These are phyloP conservation scores for apple (Malus domestica) DNA, from an alignment of 306 rosid species.

Conservation along the genomic window ASM211411v1 NC_041800.1:24019233-24019732, in stretches of 20 bases:
- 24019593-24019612: neutral
- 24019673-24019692: neutral
- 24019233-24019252: neutral
- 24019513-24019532: neutral
- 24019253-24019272: neutral
- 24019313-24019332: neutral
- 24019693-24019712: neutral
- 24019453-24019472: neutral
- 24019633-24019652: neutral
- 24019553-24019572: neutral
- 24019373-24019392: neutral
- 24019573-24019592: neutral
- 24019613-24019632: neutral
- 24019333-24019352: neutral
- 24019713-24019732: too few species aligned
- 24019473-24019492: neutral
- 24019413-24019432: neutral
- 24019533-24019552: neutral
- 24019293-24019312: neutral
- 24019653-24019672: neutral
- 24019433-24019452: neutral
- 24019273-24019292: neutral
- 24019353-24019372: neutral
- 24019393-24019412: neutral
- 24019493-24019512: neutral